Evolutionary conservation across 345 rosid genomes (phyloP).

Genomic region (Hypericum perforatum): DNA sequence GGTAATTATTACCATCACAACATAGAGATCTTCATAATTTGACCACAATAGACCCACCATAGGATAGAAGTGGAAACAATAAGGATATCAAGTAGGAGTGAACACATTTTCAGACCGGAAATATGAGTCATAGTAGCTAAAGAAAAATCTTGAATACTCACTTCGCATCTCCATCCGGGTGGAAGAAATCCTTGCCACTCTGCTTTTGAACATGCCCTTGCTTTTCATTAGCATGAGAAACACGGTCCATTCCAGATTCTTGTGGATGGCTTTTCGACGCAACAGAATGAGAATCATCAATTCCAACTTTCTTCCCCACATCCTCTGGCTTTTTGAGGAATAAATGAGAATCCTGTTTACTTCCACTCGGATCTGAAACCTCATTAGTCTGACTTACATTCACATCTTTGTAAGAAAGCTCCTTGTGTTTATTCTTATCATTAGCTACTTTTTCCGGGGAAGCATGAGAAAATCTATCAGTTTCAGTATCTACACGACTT

Average conservation of each 20-base stretch:
- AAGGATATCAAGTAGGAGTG: not conserved
- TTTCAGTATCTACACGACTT: no score
- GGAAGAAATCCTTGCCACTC: constrained; percentile 8
- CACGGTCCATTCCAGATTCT: constrained; percentile 8
- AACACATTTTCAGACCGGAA: not conserved
- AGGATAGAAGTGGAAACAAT: no score
- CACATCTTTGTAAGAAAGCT: not conserved
- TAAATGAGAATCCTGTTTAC: not conserved
- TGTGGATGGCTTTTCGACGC: constrained; percentile 10
- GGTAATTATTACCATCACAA: no score
- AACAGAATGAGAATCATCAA: constrained; percentile 10
- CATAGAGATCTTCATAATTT: no score
- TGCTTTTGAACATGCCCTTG: constrained; percentile 6
- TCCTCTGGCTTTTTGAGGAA: constrained; percentile 11
- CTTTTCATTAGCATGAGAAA: constrained; percentile 8
- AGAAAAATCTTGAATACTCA: constrained; percentile 6
- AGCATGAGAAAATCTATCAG: no score
- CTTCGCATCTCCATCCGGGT: constrained; percentile 10
- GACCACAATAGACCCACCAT: no score
- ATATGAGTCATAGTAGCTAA: not conserved
- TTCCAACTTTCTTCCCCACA: constrained; percentile 4
- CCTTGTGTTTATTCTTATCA: constrained; percentile 5
- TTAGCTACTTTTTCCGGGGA: no score
- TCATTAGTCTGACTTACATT: constrained; percentile 3
- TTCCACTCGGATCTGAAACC: not conserved